Conservation (phyloP, 2,329 filamentous ascomycete genomes). For the Alternaria burnsii region DNA sequence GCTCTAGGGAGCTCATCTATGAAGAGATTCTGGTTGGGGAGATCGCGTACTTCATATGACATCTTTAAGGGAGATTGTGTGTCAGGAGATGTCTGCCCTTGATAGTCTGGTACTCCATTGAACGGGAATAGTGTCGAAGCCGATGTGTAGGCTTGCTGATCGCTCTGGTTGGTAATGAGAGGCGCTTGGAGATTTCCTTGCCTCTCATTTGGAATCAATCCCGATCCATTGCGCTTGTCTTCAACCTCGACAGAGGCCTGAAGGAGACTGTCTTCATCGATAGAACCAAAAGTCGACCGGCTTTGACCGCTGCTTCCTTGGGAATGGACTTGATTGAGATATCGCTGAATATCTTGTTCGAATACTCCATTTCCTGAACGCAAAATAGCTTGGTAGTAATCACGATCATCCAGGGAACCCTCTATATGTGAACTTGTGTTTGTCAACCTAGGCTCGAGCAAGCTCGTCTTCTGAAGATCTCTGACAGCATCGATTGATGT, state of each 20-base stretch:
- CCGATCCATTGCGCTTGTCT: neutral
- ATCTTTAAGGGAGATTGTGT: slow-evolving; percentile 27
- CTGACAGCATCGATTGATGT: slow-evolving; percentile 17
- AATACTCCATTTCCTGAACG: slow-evolving; percentile 13
- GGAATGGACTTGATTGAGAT: slow-evolving; percentile 9
- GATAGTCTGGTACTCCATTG: neutral
- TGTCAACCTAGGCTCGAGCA: slow-evolving; percentile 13
- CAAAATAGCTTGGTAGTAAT: slow-evolving; percentile 15
- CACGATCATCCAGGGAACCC: slow-evolving; percentile 29
- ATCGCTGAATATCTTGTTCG: slow-evolving; percentile 9
- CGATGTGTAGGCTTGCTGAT: neutral
- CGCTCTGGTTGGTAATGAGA: neutral
- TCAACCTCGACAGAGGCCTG: slow-evolving; percentile 27
- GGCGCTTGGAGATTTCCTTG: neutral
- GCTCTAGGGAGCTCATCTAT: slow-evolving; percentile 23
- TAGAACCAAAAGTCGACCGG: slow-evolving; percentile 38
- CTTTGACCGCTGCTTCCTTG: slow-evolving; percentile 28
- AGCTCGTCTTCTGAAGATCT: slow-evolving; percentile 5
- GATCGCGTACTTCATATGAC: slow-evolving; percentile 35
- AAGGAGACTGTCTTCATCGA: slow-evolving; percentile 33
- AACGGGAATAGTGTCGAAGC: neutral
- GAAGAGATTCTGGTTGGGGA: slow-evolving; percentile 43
- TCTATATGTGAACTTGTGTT: slow-evolving; percentile 32
- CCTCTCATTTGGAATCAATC: neutral
- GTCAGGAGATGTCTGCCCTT: neutral